Evolutionary conservation across 345 rosid species (phyloP), one percentile per base, ranked within the genome.

Genomic region (Eucalyptus microcorys): DNA sequence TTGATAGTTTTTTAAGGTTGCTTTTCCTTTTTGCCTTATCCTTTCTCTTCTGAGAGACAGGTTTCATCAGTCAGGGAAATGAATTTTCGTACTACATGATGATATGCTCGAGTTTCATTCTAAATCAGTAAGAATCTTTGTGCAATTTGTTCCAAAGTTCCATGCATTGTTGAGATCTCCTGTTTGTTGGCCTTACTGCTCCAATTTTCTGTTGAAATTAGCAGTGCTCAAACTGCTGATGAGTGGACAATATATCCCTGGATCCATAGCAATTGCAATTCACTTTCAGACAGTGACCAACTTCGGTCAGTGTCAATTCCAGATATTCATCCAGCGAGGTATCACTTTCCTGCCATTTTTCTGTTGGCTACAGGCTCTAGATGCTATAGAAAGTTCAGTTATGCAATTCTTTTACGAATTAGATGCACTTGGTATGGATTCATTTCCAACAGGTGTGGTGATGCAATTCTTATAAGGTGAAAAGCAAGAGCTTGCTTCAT

Each of bases 61-160:
- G 99, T 94, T 98, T 98, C 89, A 92, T 95, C 57, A 94, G 99
- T 94, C 99, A 98, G 92, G 99, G 99, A 92, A 98, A 98, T 90
- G 99, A 98, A 90, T 97, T 98, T 94, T 98, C 99, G 14, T 98
- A 98, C 94, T 98, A 97, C 94, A 98, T 98, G 99, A 98, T 98
- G 99, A 98, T 98, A 90, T 98, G 99, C 95, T 98, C 99, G 14
- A 97, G 98, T 93, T 98, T 98, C 90, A 94, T 98, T 94, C 97
- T 98, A 89, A 98, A 98, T 88, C 92, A 94, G 99, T 97, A 94
- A 96, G 98, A 89, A 30, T 89, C 86, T 88, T 42, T 27, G 40
- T 76, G 83, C 83, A 40, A 40, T 87, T 55, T 87, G 50, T 50
- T 21, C 66, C 50, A 40, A 59, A 52, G 10, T 32, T 37, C 30